Percentiles rank a stretch among this genome's conserved stretches.
Evolutionary conservation across 768 basidiomycete genomes (phyloP).

Genomic region (Rubroboletus satanas): DNA sequence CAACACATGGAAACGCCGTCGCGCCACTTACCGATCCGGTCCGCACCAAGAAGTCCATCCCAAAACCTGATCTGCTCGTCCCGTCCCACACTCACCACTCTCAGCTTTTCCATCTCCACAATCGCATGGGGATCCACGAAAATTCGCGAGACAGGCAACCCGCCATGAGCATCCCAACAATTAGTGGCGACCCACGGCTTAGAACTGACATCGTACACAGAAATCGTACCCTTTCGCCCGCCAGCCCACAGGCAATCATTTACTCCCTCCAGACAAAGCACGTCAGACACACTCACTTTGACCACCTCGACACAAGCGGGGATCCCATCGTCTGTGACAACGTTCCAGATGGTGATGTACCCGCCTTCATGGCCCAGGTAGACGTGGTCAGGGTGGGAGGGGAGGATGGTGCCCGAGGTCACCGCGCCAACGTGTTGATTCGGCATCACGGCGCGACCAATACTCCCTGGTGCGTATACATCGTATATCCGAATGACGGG

Average conservation of each 20-base stretch:
- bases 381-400: constrained; percentile 59
- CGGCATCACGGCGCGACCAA: constrained; percentile 53
- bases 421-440: constrained; percentile 77
- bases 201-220: constrained; percentile 69
- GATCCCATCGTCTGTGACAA: constrained; percentile 49
- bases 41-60: constrained; percentile 83
- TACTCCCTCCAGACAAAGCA: constrained; percentile 82
- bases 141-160: constrained; percentile 59
- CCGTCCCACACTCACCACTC: constrained; percentile 70
- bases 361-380: constrained; percentile 94
- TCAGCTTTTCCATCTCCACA: constrained; percentile 60
- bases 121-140: constrained; percentile 73
- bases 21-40: constrained; percentile 76
- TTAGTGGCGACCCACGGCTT: constrained; percentile 87
- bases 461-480: constrained; percentile 54
- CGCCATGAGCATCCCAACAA: constrained; percentile 77
- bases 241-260: constrained; percentile 86
- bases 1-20: neutral
- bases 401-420: constrained; percentile 73
- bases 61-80: constrained; percentile 76
- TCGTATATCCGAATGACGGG: constrained; percentile 85
- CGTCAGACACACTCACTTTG: constrained; percentile 77
- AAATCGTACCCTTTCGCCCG: constrained; percentile 73
- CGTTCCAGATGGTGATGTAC: constrained; percentile 76
- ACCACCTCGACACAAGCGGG: constrained; percentile 71